Conservation (phyloP, 805 yeast genomes). For the Candida adriatica region DNA sequence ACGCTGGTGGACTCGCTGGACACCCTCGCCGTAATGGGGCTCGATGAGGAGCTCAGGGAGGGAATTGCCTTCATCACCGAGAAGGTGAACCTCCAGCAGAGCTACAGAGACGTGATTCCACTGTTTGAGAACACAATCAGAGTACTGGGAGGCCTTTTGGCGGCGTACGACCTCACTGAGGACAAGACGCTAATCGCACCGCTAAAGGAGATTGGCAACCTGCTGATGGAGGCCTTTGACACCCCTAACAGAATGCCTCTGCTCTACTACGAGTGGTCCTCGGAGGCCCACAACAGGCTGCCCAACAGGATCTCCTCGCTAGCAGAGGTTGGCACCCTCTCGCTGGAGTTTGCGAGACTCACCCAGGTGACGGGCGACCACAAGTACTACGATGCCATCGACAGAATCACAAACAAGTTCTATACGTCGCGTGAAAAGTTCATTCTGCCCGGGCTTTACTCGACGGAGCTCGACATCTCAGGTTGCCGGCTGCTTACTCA, state of each 20-base stretch:
- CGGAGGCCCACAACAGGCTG: constrained; percentile 29
- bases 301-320: constrained; percentile 30
- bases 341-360: constrained; percentile 45
- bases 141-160: constrained; percentile 44
- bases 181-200: constrained; percentile 29
- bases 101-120: constrained; percentile 36
- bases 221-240: constrained; percentile 48
- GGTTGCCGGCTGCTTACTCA: constrained; percentile 36
- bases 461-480: constrained; percentile 40
- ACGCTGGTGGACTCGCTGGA: constrained; percentile 46
- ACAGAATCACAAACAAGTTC: constrained; percentile 35
- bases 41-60: constrained; percentile 31
- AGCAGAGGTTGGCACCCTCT: constrained; percentile 43
- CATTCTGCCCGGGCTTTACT: constrained; percentile 36
- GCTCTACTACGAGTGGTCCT: constrained; percentile 36
- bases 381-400: constrained; percentile 43
- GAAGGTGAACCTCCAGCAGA: constrained; percentile 31
- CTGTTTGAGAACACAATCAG: constrained; percentile 46
- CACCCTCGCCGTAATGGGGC: constrained; percentile 40
- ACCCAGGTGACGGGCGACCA: constrained; percentile 43
- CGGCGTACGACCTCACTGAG: constrained; percentile 43
- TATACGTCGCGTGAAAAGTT: constrained; percentile 28
- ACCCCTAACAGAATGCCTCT: constrained; percentile 53
- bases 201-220: constrained; percentile 41
- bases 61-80: constrained; percentile 31